These are phyloP conservation scores for Thraustochytrium sp. DNA, from an alignment of 352 stramenopile species.

Conservation along the genomic window DNA sequence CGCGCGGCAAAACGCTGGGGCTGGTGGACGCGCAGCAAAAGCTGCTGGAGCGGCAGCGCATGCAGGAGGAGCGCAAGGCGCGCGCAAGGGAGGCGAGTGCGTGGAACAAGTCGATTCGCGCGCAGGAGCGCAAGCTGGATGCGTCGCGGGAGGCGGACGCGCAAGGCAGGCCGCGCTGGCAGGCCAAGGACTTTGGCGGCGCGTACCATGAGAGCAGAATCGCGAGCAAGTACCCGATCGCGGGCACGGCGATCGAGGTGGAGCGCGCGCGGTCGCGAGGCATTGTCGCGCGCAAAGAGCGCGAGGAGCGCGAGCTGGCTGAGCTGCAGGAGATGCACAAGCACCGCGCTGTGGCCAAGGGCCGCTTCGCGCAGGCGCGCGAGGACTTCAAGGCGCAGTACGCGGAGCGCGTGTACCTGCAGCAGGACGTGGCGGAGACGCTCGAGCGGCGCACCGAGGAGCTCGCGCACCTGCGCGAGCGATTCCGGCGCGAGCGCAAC, in stretches of 20 bases:
- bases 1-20: neutral
- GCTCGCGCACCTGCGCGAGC: neutral
- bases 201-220: conserved; percentile 8
- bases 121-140: neutral
- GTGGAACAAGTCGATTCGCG: neutral
- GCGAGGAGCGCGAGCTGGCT: neutral
- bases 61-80: neutral
- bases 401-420: neutral
- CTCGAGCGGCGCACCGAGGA: neutral
- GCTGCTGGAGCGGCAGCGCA: neutral
- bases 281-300: neutral
- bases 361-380: neutral
- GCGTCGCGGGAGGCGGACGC: neutral
- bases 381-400: neutral
- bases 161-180: neutral
- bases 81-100: neutral
- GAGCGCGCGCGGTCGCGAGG: neutral
- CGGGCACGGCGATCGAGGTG: neutral
- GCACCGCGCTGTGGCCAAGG: neutral
- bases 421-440: neutral
- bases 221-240: conserved; percentile 18
- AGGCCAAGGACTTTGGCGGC: conserved; percentile 18
- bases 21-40: neutral
- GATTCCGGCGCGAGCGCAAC: neutral
- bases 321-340: neutral